Conservation (phyloP, 1,139 yeast genomes). For the Geotrichum citri-aurantii region DNA sequence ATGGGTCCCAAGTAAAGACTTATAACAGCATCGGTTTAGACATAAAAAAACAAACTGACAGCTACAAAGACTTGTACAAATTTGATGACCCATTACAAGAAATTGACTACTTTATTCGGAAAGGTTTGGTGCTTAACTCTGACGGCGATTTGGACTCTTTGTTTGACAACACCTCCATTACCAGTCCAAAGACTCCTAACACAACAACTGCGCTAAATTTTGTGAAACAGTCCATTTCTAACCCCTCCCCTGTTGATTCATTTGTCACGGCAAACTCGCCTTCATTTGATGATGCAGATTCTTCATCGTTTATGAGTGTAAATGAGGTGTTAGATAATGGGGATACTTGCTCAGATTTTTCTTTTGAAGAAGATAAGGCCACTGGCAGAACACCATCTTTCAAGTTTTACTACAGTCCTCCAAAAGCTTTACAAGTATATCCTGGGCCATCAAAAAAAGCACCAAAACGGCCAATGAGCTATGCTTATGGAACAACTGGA, state of each 20-base stretch:
- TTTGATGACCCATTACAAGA: neutral
- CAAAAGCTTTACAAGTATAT: neutral
- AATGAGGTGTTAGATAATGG: slow-evolving; percentile 1
- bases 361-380: slow-evolving; percentile 18
- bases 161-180: slow-evolving; percentile 22
- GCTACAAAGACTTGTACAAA: neutral
- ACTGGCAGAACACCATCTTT: slow-evolving; percentile 19
- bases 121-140: slow-evolving; percentile 3
- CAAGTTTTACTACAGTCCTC: slow-evolving; percentile 13
- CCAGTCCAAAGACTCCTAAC: neutral
- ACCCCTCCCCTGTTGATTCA: neutral
- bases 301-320: neutral
- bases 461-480: neutral
- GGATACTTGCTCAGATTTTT: slow-evolving; percentile 17
- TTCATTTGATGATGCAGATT: neutral
- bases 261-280: neutral
- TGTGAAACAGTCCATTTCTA: neutral
- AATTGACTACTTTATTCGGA: neutral
- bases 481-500: neutral
- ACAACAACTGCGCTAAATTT: neutral
- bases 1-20: neutral
- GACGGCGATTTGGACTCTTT: slow-evolving; percentile 39
- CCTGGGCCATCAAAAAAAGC: neutral
- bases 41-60: neutral
- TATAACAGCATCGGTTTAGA: neutral